phyloP scores from a whole-genome alignment of 768 basidiomycete genomes.

The Tephrocybe rancida region DNA sequence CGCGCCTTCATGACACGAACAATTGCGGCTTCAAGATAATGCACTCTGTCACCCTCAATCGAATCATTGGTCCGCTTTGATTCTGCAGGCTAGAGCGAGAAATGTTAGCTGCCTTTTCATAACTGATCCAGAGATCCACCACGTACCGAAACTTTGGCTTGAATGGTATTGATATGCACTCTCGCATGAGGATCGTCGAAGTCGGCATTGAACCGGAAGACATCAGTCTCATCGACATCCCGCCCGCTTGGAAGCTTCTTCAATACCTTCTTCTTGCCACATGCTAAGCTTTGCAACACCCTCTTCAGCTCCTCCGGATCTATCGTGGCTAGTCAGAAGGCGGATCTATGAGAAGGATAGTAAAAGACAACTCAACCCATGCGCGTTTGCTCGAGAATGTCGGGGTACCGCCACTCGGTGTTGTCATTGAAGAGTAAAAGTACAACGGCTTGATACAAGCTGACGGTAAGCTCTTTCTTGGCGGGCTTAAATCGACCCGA shows the following conservation, averaged over 20 bases:
- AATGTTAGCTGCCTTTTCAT: not conserved
- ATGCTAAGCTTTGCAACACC: slow-evolving; percentile 90
- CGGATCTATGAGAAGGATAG: not conserved
- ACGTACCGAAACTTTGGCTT: slow-evolving; percentile 87
- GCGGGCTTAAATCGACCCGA: slow-evolving; percentile 67
- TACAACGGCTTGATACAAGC: slow-evolving; percentile 88
- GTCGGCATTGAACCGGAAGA: slow-evolving; percentile 79
- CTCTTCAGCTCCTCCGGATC: slow-evolving; percentile 75
- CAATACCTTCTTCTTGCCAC: slow-evolving; percentile 88
- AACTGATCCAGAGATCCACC: not conserved
- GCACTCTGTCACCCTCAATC: slow-evolving; percentile 86
- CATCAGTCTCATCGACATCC: slow-evolving; percentile 76
- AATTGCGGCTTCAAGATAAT: slow-evolving; percentile 90
- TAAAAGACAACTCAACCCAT: slow-evolving; percentile 60
- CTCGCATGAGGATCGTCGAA: slow-evolving; percentile 80
- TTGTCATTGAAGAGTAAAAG: slow-evolving; percentile 84
- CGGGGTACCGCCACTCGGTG: slow-evolving; percentile 58
- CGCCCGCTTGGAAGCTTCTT: slow-evolving; percentile 76
- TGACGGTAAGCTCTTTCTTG: slow-evolving; percentile 86
- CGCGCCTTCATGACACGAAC: slow-evolving; percentile 95
- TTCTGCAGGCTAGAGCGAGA: slow-evolving; percentile 78
- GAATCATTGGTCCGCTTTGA: slow-evolving; percentile 76
- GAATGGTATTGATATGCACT: slow-evolving; percentile 95
- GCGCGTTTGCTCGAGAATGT: slow-evolving; percentile 67
- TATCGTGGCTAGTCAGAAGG: slow-evolving; percentile 35